A percentile compares a stretch with the other conserved stretches of the same genome.
These are phyloP conservation scores for Thinopyrum elongatum DNA, from an alignment of 176 grass and related monocot species.

Conservation along the genomic window DNA sequence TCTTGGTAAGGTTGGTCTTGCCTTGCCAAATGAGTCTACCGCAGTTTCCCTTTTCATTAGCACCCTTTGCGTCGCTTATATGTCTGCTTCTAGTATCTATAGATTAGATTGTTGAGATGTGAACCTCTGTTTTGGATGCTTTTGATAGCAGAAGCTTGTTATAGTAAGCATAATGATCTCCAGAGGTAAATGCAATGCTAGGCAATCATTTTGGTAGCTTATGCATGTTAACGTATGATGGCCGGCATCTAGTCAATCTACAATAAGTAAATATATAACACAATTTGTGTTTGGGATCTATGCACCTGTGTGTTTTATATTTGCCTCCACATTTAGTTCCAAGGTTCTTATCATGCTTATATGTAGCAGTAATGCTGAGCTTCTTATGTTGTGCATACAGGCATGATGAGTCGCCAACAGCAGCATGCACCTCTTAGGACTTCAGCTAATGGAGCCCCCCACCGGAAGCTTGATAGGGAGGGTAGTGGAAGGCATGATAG, in stretches of 20 bases:
- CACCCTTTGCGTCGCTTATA: neutral
- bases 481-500: slow-evolving; percentile 47
- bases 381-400: slow-evolving; percentile 26
- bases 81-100: neutral
- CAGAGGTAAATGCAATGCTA: neutral
- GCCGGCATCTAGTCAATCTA: neutral
- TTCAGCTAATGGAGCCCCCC: slow-evolving; percentile 60
- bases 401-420: slow-evolving; percentile 75
- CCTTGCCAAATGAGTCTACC: neutral
- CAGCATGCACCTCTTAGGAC: slow-evolving; percentile 42
- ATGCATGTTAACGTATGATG: neutral
- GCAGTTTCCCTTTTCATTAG: neutral
- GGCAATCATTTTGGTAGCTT: neutral
- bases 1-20: neutral
- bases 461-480: slow-evolving; percentile 60
- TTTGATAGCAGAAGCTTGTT: neutral
- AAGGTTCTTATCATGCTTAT: neutral
- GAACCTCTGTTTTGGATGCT: neutral
- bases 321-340: neutral
- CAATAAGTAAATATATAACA: neutral
- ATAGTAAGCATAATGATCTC: neutral
- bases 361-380: slow-evolving; percentile 14
- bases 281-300: neutral
- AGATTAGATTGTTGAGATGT: neutral
- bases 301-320: neutral